These are phyloP conservation scores for Barnettozyma californica DNA, from an alignment of 805 yeast genomes.

Conservation along the genomic window DNA sequence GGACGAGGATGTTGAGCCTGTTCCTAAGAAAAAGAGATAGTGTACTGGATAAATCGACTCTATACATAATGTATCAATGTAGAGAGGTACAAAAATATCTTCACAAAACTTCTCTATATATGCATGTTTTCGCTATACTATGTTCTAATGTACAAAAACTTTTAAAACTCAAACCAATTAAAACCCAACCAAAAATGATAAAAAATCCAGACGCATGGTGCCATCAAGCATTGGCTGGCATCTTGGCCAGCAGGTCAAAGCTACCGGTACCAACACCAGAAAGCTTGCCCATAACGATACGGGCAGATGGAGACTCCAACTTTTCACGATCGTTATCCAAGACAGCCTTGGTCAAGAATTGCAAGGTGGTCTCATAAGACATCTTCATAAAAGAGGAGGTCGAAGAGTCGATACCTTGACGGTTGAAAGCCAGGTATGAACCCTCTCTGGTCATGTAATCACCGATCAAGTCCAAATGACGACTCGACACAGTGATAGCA, in stretches of 20 bases:
- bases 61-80: not conserved
- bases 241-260: constrained; percentile 63
- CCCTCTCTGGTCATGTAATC: constrained; percentile 99
- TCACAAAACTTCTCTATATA: constrained; percentile 1
- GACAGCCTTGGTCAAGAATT: constrained; percentile 93
- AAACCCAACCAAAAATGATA: not conserved
- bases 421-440: constrained; percentile 89
- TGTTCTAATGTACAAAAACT: constrained; percentile 3
- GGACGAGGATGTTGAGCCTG: not conserved
- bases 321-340: constrained; percentile 86
- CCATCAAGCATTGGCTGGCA: constrained; percentile 25
- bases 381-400: constrained; percentile 97
- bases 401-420: constrained; percentile 96
- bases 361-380: constrained; percentile 98
- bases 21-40: constrained; percentile 4
- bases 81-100: not conserved
- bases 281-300: constrained; percentile 87
- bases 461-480: constrained; percentile 95
- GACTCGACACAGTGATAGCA: constrained; percentile 86
- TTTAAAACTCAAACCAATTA: not conserved
- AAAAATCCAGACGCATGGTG: not conserved
- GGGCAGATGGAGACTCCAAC: constrained; percentile 86
- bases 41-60: not conserved
- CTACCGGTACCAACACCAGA: constrained; percentile 94
- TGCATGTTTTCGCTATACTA: not conserved